phyloP scores from a whole-genome alignment of 2,329 filamentous ascomycete genomes.

The Pseudogymnoascus sp. region DNA sequence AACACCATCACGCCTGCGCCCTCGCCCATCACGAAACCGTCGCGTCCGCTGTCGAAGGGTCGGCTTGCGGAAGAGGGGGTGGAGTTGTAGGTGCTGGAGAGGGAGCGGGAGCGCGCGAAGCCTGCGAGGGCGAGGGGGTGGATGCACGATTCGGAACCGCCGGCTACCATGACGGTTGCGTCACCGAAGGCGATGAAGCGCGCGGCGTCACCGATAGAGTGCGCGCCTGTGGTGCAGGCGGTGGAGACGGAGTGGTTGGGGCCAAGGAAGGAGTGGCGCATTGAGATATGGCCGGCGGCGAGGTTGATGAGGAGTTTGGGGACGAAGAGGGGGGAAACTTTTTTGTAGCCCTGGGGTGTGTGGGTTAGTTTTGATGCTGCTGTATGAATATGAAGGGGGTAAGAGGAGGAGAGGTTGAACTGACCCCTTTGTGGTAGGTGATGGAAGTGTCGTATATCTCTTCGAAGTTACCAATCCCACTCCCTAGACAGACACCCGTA shows the following conservation, averaged over 20 bases:
- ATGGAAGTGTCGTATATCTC: constrained; percentile 82
- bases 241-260: constrained; percentile 92
- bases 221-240: constrained; percentile 91
- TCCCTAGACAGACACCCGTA: constrained; percentile 88
- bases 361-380: not conserved
- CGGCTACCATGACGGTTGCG: constrained; percentile 93
- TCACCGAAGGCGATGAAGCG: constrained; percentile 87
- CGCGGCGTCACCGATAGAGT: constrained; percentile 90
- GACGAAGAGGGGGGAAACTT: constrained; percentile 88
- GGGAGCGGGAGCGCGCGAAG: constrained; percentile 78
- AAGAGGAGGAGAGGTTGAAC: constrained; percentile 11
- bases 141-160: constrained; percentile 89
- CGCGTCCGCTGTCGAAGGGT: constrained; percentile 74
- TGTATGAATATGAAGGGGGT: not conserved
- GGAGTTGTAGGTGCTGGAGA: constrained; percentile 75
- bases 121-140: constrained; percentile 89
- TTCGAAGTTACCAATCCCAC: constrained; percentile 89
- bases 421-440: constrained; percentile 63
- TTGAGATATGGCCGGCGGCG: constrained; percentile 88
- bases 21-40: constrained; percentile 89
- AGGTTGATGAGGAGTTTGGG: constrained; percentile 91
- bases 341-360: constrained; percentile 68
- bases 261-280: constrained; percentile 81
- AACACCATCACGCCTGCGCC: constrained; percentile 82
- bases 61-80: constrained; percentile 64